These are phyloP conservation scores for Sporothrix brunneoviolacea DNA, from an alignment of 2,329 filamentous ascomycete species.

Conservation along the genomic window DNA sequence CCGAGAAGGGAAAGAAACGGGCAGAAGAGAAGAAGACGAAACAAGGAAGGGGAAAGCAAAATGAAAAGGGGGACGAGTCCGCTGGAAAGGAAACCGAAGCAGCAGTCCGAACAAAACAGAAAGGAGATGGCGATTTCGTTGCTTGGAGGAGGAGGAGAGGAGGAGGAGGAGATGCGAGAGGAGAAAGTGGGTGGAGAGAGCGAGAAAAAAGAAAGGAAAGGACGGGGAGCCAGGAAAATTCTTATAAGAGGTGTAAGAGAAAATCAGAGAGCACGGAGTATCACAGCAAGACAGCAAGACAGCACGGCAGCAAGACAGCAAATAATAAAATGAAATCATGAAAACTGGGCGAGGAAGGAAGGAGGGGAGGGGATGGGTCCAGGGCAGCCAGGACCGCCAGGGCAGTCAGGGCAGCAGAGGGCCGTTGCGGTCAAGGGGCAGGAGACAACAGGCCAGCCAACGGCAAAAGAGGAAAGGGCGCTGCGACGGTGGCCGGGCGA, in stretches of 20 bases:
- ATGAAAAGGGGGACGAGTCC: slow-evolving; percentile 22
- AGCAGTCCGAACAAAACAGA: slow-evolving; percentile 12
- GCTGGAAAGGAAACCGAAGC: slow-evolving; percentile 15
- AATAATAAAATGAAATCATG: background rate
- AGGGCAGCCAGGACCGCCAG: no score
- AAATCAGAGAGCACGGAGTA: background rate
- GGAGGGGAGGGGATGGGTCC: background rate
- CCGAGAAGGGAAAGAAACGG: background rate
- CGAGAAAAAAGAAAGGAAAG: slow-evolving; percentile 6
- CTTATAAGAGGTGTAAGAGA: slow-evolving; percentile 2
- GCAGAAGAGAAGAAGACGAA: background rate
- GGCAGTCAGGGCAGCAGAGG: no score
- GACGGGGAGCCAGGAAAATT: background rate
- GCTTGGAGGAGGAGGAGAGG: slow-evolving; percentile 11
- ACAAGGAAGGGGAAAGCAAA: slow-evolving; percentile 14
- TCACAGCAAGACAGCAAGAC: no score
- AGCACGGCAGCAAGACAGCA: no score
- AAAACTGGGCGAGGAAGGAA: background rate
- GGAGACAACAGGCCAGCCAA: background rate
- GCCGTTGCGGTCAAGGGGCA: background rate
- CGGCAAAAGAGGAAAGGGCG: background rate
- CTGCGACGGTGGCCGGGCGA: slow-evolving; percentile 6
- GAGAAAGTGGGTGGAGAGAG: background rate
- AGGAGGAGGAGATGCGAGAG: slow-evolving; percentile 7
- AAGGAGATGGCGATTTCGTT: slow-evolving; percentile 18